These are phyloP conservation scores for Ligustrum vulgare DNA, from an alignment of 257 asterid genomes.

Conservation along the genomic window DNA sequence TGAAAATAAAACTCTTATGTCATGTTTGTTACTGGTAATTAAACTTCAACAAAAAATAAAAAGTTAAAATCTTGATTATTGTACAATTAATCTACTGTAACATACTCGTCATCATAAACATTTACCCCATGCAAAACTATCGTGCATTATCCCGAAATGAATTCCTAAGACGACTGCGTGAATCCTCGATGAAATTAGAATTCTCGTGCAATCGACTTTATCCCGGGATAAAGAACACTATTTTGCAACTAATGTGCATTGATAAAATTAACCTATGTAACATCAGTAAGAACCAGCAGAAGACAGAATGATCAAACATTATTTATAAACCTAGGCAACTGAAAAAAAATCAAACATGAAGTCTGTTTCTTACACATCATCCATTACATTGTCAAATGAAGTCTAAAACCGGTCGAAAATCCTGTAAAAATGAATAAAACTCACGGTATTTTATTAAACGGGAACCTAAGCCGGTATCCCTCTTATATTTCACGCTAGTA, in stretches of 20 bases:
- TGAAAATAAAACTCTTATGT: too few species aligned
- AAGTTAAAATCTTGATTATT: too few species aligned
- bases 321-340: slow-evolving; percentile 1
- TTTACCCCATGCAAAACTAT: not conserved
- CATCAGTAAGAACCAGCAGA: not conserved
- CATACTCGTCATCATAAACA: too few species aligned
- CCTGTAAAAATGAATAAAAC: slow-evolving; percentile 43
- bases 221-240: not conserved
- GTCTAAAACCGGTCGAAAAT: slow-evolving; percentile 16
- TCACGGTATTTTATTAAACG: slow-evolving; percentile 45
- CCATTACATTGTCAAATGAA: slow-evolving; percentile 20
- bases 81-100: too few species aligned
- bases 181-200: not conserved
- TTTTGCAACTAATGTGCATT: not conserved
- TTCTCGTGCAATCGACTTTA: not conserved
- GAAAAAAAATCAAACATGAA: not conserved
- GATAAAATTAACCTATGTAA: not conserved
- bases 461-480: slow-evolving; percentile 49
- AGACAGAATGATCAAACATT: not conserved
- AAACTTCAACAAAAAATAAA: too few species aligned
- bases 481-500: slow-evolving; percentile 53
- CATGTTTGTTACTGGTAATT: too few species aligned
- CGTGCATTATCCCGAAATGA: not conserved
- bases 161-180: not conserved
- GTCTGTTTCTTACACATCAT: slow-evolving; percentile 20